These are phyloP conservation scores for Penicillium dipodomyicola DNA, from an alignment of 495 filamentous ascomycete species.

Conservation along the genomic window DNA sequence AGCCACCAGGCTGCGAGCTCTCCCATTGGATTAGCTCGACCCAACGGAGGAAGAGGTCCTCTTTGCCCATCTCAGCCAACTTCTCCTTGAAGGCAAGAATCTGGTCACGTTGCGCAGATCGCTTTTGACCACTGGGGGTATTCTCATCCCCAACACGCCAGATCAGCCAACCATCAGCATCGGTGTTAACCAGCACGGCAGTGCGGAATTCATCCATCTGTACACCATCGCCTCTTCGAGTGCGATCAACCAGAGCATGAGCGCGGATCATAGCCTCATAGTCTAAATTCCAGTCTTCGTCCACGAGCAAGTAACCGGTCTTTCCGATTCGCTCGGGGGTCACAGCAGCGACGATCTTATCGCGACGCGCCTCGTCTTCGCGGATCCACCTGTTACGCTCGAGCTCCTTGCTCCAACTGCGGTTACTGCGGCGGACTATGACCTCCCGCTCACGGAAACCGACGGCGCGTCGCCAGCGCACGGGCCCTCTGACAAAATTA, in stretches of 20 bases:
- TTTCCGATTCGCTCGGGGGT: conserved; percentile 60
- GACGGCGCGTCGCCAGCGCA: conserved; percentile 65
- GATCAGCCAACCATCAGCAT: conserved; percentile 64
- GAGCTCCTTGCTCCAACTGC: conserved; percentile 33
- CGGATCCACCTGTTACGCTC: conserved; percentile 44
- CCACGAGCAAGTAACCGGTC: conserved; percentile 77
- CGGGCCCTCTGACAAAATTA: conserved; percentile 64
- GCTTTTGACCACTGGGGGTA: conserved; percentile 49
- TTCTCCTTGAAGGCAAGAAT: conserved; percentile 70
- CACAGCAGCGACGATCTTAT: conserved; percentile 61
- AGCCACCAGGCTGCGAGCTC: conserved; percentile 68
- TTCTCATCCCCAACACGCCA: conserved; percentile 55
- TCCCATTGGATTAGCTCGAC: conserved; percentile 84
- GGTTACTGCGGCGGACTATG: conserved; percentile 66
- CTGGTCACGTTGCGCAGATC: conserved; percentile 51
- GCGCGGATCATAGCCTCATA: conserved; percentile 71
- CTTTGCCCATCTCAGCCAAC: conserved; percentile 69
- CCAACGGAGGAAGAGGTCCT: conserved; percentile 81
- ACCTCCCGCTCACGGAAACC: conserved; percentile 72
- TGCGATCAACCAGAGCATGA: conserved; percentile 54
- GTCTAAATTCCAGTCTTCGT: conserved; percentile 77
- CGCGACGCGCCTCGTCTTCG: conserved; percentile 47
- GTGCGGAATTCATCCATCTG: conserved; percentile 55
- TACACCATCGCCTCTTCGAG: conserved; percentile 47
- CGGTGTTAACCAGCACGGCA: conserved; percentile 62